Conservation (phyloP, 2,329 filamentous ascomycete genomes). For the Drechslerella coelobrocha region DNA sequence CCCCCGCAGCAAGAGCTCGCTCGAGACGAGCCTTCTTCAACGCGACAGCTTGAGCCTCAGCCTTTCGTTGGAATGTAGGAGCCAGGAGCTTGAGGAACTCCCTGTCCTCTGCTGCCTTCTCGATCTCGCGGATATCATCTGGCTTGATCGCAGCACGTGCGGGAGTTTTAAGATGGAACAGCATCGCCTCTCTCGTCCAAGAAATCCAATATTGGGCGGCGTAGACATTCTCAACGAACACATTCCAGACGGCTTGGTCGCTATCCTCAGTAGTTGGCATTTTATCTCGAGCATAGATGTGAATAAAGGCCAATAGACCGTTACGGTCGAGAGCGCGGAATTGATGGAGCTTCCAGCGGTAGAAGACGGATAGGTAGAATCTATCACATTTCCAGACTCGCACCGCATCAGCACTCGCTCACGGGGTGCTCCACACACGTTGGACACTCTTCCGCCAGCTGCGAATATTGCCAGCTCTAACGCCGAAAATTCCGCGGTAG, state of each 20-base stretch:
- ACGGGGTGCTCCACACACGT: no score
- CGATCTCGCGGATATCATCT: not conserved
- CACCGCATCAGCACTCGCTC: no score
- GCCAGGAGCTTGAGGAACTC: conserved; percentile 23
- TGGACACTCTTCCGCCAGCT: no score
- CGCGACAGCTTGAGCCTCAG: not conserved
- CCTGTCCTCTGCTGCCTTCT: conserved; percentile 6
- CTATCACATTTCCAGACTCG: no score
- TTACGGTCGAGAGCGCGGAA: conserved; percentile 10
- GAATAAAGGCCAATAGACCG: conserved; percentile 11
- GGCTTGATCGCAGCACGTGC: not conserved
- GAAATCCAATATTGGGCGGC: conserved; percentile 19
- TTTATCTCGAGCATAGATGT: conserved; percentile 6
- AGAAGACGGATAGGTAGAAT: conserved; percentile 11
- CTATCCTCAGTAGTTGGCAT: not conserved
- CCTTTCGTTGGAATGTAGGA: conserved; percentile 8
- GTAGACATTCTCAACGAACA: conserved; percentile 19
- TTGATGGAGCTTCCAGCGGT: not conserved
- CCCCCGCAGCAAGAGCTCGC: no score
- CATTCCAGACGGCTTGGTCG: not conserved
- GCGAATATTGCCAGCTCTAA: no score
- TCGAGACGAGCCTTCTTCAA: no score
- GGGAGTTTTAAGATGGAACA: not conserved
- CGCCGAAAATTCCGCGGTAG: no score
- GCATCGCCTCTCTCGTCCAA: conserved; percentile 24